These are phyloP conservation scores for Mimosa pudica DNA, from an alignment of 306 rosid genomes.

Conservation along the genomic window DNA sequence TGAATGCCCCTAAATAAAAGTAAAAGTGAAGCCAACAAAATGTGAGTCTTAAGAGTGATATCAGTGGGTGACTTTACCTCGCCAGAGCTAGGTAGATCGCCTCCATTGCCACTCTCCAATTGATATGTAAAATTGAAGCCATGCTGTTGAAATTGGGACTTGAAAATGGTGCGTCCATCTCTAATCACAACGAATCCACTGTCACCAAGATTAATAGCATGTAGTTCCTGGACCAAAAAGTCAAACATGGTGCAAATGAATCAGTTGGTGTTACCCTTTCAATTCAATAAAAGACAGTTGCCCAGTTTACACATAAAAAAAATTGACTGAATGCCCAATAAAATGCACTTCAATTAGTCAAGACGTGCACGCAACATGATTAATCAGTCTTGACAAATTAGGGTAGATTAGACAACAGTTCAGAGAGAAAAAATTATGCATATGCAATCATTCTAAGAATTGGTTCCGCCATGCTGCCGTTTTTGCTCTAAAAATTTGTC, in stretches of 20 bases:
- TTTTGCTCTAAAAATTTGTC: background rate
- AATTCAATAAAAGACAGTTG: slow-evolving; percentile 17
- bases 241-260: slow-evolving; percentile 7
- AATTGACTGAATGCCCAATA: background rate
- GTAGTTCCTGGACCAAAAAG: slow-evolving; percentile 68
- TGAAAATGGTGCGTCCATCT: slow-evolving; percentile 79
- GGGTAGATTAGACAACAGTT: slow-evolving; percentile 11
- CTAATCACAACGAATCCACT: slow-evolving; percentile 89
- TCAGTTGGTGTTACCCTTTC: slow-evolving; percentile 15
- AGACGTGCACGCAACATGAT: slow-evolving; percentile 21
- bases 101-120: slow-evolving; percentile 74
- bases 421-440: background rate
- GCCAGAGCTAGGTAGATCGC: slow-evolving; percentile 90
- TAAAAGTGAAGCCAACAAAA: slow-evolving; percentile 16
- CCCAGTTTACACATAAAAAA: slow-evolving; percentile 1
- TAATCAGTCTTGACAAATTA: slow-evolving; percentile 16
- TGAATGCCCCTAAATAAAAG: background rate
- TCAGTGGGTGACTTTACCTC: slow-evolving; percentile 55
- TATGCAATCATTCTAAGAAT: background rate
- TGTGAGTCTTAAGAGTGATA: slow-evolving; percentile 7
- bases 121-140: slow-evolving; percentile 89
- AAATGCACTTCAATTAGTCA: slow-evolving; percentile 21
- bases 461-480: background rate
- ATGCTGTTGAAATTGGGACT: slow-evolving; percentile 84
- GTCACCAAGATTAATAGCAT: slow-evolving; percentile 90